phyloP scores from a whole-genome alignment of 345 rosid species.

The Arabidopsis suecica region DNA sequence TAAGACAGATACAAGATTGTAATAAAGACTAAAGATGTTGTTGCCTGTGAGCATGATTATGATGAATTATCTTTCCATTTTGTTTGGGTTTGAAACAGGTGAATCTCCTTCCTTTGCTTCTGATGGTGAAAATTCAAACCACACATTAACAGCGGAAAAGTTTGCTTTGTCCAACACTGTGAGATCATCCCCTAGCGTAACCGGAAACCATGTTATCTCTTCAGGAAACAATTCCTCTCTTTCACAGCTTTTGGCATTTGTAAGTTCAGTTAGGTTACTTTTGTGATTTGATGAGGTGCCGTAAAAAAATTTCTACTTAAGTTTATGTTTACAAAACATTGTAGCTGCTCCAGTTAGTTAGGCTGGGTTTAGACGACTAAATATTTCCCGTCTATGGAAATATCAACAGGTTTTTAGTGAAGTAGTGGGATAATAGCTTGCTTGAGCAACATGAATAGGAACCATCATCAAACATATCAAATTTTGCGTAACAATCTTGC shows the following conservation, averaged over 20 bases:
- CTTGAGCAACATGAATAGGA: not conserved
- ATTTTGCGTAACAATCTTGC: conserved; percentile 3
- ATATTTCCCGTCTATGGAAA: conserved; percentile 2
- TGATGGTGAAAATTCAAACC: conserved; percentile 83
- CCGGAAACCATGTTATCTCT: conserved; percentile 67
- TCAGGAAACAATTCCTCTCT: conserved; percentile 63
- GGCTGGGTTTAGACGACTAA: conserved; percentile 12
- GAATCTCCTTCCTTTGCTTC: conserved; percentile 98
- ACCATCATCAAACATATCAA: conserved; percentile 15
- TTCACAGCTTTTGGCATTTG: conserved; percentile 72
- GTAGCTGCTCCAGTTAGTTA: conserved; percentile 32
- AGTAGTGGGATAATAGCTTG: conserved; percentile 8
- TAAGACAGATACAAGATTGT: not conserved
- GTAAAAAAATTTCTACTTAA: not conserved
- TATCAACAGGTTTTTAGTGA: conserved; percentile 20
- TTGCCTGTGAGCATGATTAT: conserved; percentile 17
- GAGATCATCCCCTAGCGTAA: conserved; percentile 67
- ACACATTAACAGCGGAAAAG: conserved; percentile 65
- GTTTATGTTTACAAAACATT: conserved; percentile 14
- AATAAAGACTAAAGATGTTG: not conserved
- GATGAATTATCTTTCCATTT: conserved; percentile 20
- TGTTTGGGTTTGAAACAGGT: conserved; percentile 52
- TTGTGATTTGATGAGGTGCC: conserved; percentile 12
- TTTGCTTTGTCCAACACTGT: conserved; percentile 62
- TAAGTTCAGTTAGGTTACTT: conserved; percentile 55